phyloP scores from a whole-genome alignment of 208 protist genomes.

The Acanthamoeba healyi region DNA sequence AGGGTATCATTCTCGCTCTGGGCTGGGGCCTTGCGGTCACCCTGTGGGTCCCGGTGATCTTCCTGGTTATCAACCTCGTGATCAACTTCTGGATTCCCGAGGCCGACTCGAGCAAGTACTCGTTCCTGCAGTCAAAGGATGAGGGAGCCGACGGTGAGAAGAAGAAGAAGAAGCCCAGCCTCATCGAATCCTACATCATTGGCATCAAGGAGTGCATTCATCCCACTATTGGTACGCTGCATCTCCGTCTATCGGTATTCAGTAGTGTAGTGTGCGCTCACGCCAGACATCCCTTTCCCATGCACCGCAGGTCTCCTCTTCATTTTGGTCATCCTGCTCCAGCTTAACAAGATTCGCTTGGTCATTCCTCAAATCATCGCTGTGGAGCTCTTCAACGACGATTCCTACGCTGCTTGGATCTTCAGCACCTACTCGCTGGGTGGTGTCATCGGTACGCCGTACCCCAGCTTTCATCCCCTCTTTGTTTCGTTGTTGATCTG shows the following conservation, averaged over 20 bases:
- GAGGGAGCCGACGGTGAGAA: neutral
- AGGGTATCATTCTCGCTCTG: constrained; percentile 25
- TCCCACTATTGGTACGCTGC: constrained; percentile 26
- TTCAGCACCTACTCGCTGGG: constrained; percentile 71
- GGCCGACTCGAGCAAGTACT: constrained; percentile 66
- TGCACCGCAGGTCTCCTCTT: constrained; percentile 13
- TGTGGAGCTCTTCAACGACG: constrained; percentile 70
- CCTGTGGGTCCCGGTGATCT: constrained; percentile 46
- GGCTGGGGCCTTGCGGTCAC: constrained; percentile 55
- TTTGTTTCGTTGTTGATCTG: neutral
- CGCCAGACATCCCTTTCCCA: neutral
- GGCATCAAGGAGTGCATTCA: constrained; percentile 74
- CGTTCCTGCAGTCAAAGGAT: constrained; percentile 44
- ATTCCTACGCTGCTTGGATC: constrained; percentile 74
- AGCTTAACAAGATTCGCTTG: constrained; percentile 70
- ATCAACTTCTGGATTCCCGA: constrained; percentile 63
- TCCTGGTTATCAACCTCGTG: constrained; percentile 39
- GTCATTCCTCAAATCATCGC: constrained; percentile 75
- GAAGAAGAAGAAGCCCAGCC: constrained; percentile 63
- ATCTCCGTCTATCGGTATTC: neutral
- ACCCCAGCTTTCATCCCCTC: neutral
- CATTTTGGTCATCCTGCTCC: constrained; percentile 66
- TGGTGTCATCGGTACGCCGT: constrained; percentile 63
- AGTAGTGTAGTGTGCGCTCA: neutral
- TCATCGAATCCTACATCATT: neutral